These are phyloP conservation scores for Jaltomata sinuosa DNA, from an alignment of 257 asterid genomes.

Conservation along the genomic window DNA sequence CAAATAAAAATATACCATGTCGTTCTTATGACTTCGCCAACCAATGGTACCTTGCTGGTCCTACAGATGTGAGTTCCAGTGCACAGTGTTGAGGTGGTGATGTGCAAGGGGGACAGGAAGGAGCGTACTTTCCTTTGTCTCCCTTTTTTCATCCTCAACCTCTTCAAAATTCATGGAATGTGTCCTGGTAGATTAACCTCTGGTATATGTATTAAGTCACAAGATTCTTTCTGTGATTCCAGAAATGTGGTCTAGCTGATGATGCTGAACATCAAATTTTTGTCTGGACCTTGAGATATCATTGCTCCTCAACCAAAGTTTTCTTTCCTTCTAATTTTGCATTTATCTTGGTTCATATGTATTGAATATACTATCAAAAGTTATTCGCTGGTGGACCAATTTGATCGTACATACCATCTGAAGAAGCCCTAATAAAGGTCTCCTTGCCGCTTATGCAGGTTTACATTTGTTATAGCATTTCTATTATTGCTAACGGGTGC, in stretches of 20 bases:
- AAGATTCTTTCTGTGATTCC: not conserved
- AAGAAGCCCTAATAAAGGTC: not conserved
- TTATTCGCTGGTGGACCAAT: not conserved
- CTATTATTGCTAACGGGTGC: conserved; percentile 87
- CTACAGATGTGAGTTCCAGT: not conserved
- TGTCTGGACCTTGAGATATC: not conserved
- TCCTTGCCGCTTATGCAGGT: conserved; percentile 42
- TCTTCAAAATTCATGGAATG: not conserved
- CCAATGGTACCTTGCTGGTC: not conserved
- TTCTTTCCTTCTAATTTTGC: not conserved
- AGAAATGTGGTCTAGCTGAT: not conserved
- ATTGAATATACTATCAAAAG: not conserved
- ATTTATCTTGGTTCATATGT: not conserved
- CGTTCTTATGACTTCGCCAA: not conserved
- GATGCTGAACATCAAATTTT: not conserved
- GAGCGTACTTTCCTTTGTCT: not conserved
- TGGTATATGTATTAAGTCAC: not conserved
- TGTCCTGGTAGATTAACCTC: not conserved
- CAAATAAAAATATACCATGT: not conserved
- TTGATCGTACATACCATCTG: not conserved
- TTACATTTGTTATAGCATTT: conserved; percentile 73
- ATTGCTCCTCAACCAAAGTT: not conserved
- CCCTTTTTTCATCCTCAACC: not conserved
- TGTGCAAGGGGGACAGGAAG: not conserved
- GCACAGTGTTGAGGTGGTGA: not conserved